phyloP scores from a whole-genome alignment of 176 grass and related monocot species.

The Saccharum officinarum region DNA sequence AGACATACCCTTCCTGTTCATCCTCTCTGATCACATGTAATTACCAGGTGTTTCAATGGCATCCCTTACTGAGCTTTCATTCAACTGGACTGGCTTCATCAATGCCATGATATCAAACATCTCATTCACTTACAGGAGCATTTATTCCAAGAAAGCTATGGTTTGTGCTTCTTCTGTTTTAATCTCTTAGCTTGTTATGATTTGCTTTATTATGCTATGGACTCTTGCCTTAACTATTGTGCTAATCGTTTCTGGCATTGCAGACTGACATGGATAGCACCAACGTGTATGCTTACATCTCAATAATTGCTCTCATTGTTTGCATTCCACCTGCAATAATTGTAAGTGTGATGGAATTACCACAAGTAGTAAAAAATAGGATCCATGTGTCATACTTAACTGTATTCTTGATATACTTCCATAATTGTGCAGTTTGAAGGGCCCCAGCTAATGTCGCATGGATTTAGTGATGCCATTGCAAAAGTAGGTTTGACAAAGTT shows the following conservation, averaged over 20 bases:
- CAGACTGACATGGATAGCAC: constrained; percentile 99
- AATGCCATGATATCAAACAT: constrained; percentile 99
- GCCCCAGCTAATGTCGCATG: constrained; percentile 73
- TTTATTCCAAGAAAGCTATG: constrained; percentile 99
- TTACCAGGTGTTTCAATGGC: constrained; percentile 95
- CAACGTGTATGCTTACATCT: constrained; percentile 97
- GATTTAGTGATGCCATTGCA: constrained; percentile 81
- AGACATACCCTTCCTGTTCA: constrained; percentile 10
- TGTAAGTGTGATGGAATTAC: constrained; percentile 53
- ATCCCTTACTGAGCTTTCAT: constrained; percentile 95
- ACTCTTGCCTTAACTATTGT: background rate
- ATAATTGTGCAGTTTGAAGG: constrained; percentile 76
- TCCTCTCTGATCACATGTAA: constrained; percentile 42
- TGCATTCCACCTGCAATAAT: constrained; percentile 92
- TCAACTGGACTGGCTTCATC: constrained; percentile 97
- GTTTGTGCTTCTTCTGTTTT: constrained; percentile 45
- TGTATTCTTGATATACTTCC: constrained; percentile 1
- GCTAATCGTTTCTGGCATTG: constrained; percentile 38
- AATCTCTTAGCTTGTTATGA: constrained; percentile 15
- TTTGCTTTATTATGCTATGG: background rate
- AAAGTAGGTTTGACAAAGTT: constrained; percentile 89
- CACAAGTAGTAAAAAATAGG: constrained; percentile 4
- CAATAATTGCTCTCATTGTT: constrained; percentile 91
- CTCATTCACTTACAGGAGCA: constrained; percentile 98
- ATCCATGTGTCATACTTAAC: background rate